Conservation (phyloP, 169 alveolate species). For the Plasmodium inui region DNA sequence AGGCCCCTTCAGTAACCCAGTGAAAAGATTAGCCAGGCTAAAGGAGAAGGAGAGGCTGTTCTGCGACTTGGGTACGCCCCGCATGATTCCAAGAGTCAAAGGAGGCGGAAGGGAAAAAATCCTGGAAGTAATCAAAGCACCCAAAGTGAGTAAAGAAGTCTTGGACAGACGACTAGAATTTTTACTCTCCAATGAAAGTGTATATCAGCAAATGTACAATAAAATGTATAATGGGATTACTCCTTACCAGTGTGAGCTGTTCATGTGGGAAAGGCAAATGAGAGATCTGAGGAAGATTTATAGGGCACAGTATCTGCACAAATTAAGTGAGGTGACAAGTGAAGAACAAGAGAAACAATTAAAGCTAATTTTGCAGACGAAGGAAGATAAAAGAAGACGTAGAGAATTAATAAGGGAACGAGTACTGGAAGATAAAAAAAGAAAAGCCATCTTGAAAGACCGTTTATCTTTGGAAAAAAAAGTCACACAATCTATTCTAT, state of each 20-base stretch:
- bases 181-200: constrained; percentile 83
- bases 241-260: constrained; percentile 88
- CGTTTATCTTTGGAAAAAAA: constrained; percentile 73
- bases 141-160: constrained; percentile 83
- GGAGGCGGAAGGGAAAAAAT: constrained; percentile 69
- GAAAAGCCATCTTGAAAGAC: constrained; percentile 75
- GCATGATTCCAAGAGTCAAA: constrained; percentile 83
- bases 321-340: constrained; percentile 84
- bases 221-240: constrained; percentile 86
- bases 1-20: constrained; percentile 88
- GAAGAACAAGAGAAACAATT: constrained; percentile 85
- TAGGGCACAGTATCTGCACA: constrained; percentile 88
- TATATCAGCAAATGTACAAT: constrained; percentile 85
- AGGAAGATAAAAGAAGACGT: constrained; percentile 76
- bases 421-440: constrained; percentile 69
- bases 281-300: constrained; percentile 84
- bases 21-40: constrained; percentile 83
- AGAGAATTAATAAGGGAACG: constrained; percentile 49
- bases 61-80: constrained; percentile 85
- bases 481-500: constrained; percentile 83
- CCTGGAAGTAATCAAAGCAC: constrained; percentile 81
- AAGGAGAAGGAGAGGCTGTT: constrained; percentile 86
- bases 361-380: constrained; percentile 70
- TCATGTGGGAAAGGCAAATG: constrained; percentile 91
- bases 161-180: constrained; percentile 85